Evolutionary conservation across 2,329 filamentous ascomycete species (phyloP), one percentile per base, ranked within the genome.

Genomic region (Sporothrix globosa): DNA sequence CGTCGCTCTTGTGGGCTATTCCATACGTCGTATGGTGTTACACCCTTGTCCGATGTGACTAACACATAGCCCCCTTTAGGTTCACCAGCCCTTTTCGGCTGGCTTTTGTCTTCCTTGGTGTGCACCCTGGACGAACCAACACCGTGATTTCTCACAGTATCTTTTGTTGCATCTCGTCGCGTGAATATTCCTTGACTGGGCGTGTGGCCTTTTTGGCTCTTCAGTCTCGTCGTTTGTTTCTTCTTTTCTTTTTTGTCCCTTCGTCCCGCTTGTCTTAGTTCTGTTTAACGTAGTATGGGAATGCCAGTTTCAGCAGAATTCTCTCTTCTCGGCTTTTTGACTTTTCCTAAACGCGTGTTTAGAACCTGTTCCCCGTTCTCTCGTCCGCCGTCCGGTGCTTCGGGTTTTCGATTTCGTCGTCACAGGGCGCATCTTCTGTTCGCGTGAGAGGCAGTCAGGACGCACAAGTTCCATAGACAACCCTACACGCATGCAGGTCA

Each of bases 301-400:
- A 11, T 14, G 61, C 17, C 27, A 34, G 44, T 41, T 41, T 54
- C 30, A 58, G 6, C 53, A 4, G 21, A 56, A n/a, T 34, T 30
- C 52, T 13, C 50, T 34, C 34, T 14, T 24, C 66, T n/a, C 48
- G 34, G 52, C 48, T 44, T 48, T 48, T 53, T 24, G 30, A 44
- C 65, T 67, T 53, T 53, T 67, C 50, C 63, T 27, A 66, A 53
- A 67, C 48, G 24, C 46, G 61, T n/a, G 63, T 53, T 67, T 34
- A 54, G n/a, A 52, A 44, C 46, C 48, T 46, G n/a, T 41, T 60
- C 7, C 30, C 17, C 19, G 4, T 21, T 44, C 44, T 46, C 21
- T 63, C n/a, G 21, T 19, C 58, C 58, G 21, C 58, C 58, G 58
- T 17, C 53, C 52, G 50, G 52, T 13, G 44, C 61, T 50, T 17